phyloP scores from a whole-genome alignment of 2,329 filamentous ascomycete genomes.

The Aureobasidium zeae region DNA sequence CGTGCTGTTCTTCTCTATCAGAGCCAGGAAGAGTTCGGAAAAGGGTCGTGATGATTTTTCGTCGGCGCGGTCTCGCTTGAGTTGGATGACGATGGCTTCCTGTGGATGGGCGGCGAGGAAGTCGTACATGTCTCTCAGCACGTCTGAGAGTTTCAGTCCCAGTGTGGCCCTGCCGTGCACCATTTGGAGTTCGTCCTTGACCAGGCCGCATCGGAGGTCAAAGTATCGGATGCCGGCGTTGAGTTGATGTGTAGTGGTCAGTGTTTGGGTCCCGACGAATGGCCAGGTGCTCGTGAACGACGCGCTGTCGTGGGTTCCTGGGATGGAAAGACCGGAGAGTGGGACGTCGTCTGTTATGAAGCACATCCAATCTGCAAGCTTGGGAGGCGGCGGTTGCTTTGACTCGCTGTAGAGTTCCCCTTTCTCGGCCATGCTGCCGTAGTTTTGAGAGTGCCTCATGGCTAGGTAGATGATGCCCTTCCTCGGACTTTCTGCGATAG shows the following conservation, averaged over 20 bases:
- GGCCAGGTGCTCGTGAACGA: slow-evolving; percentile 29
- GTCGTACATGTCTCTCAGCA: slow-evolving; percentile 25
- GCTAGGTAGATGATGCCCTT: too few species aligned
- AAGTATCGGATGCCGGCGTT: slow-evolving; percentile 30
- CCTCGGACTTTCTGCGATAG: too few species aligned
- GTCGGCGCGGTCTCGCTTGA: slow-evolving; percentile 29
- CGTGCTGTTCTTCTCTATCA: slow-evolving; percentile 22
- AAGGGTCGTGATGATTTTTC: slow-evolving; percentile 29
- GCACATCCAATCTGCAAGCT: slow-evolving; percentile 23
- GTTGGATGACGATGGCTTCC: slow-evolving; percentile 28
- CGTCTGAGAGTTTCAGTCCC: slow-evolving; percentile 23
- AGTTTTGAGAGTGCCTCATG: not conserved
- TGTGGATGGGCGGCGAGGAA: slow-evolving; percentile 24
- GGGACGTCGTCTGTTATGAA: slow-evolving; percentile 20
- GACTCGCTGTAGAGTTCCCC: not conserved
- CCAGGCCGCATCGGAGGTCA: slow-evolving; percentile 29
- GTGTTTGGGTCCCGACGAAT: slow-evolving; percentile 28
- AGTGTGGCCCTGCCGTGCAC: slow-evolving; percentile 28
- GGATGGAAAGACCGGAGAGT: slow-evolving; percentile 27
- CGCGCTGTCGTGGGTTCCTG: slow-evolving; percentile 30
- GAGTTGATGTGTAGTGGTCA: slow-evolving; percentile 25
- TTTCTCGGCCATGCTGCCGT: slow-evolving; percentile 11
- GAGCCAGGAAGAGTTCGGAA: slow-evolving; percentile 29
- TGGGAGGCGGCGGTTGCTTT: not conserved
- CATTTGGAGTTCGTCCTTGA: slow-evolving; percentile 27